phyloP scores from a whole-genome alignment of 1,284 basidiomycete genomes.

The Apiotrichum sp. region DNA sequence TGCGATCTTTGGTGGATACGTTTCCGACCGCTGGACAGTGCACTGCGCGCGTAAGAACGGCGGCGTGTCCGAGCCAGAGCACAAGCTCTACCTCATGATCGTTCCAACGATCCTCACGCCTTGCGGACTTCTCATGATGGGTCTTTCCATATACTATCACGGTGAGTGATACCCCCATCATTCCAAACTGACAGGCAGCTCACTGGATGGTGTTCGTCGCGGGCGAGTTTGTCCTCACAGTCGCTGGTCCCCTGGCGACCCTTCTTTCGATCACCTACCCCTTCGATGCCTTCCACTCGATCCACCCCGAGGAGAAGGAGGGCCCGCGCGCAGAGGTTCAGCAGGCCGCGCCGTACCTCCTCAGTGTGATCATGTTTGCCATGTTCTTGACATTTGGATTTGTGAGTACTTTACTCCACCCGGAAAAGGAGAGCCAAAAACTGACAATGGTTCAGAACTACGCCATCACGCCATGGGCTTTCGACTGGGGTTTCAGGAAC shows the following conservation, averaged over 20 bases:
- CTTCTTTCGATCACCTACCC: conserved; percentile 18
- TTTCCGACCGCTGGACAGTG: conserved; percentile 12
- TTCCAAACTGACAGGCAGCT: neutral
- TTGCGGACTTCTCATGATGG: conserved; percentile 23
- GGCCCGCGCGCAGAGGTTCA: conserved; percentile 15
- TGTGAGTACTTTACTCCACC: neutral
- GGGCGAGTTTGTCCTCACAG: conserved; percentile 19
- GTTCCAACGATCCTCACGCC: conserved; percentile 14
- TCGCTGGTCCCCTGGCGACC: conserved; percentile 21
- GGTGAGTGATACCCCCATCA: conserved; percentile 5
- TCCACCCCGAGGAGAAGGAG: conserved; percentile 3
- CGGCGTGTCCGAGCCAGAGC: conserved; percentile 22
- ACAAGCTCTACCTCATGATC: conserved; percentile 18
- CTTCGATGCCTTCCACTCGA: conserved; percentile 14
- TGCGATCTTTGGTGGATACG: conserved; percentile 9
- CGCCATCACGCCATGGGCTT: conserved; percentile 23
- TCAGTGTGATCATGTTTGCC: conserved; percentile 17
- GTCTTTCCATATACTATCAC: conserved; percentile 18
- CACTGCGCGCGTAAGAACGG: conserved; percentile 9
- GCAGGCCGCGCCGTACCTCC: conserved; percentile 16
- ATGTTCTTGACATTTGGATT: conserved; percentile 14
- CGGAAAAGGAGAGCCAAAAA: too few relatives aligned
- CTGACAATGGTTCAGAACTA: too few relatives aligned
- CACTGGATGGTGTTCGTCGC: conserved; percentile 27
- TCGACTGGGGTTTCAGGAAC: conserved; percentile 16